Evolutionary conservation across 495 filamentous ascomycete species (phyloP).

Genomic region (Rhypophila decipiens): DNA sequence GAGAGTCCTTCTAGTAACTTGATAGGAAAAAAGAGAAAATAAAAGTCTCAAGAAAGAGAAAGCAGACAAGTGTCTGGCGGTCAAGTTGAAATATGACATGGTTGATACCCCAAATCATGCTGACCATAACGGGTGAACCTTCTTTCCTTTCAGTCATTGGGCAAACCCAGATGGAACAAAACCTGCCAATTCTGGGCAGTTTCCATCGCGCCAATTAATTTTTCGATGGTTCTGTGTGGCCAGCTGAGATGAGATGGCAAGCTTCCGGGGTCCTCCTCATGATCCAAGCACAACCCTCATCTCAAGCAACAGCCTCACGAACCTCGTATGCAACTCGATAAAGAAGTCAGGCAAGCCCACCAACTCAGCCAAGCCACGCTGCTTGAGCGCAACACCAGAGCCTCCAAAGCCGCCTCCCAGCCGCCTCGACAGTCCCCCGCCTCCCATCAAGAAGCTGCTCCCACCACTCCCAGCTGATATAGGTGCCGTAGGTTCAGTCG

Average conservation of each 20-base stretch:
- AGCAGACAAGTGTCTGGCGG: too few species aligned
- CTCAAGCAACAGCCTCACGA: slow-evolving; percentile 67
- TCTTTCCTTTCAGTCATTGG: too few species aligned
- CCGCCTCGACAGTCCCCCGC: slow-evolving; percentile 31
- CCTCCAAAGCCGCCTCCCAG: slow-evolving; percentile 33
- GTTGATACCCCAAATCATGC: too few species aligned
- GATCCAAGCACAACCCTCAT: slow-evolving; percentile 47
- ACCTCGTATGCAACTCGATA: slow-evolving; percentile 74
- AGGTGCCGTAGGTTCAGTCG: slow-evolving; percentile 18
- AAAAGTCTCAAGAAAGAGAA: too few species aligned
- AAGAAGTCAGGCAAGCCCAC: slow-evolving; percentile 84
- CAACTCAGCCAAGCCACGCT: slow-evolving; percentile 76
- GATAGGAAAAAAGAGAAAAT: too few species aligned
- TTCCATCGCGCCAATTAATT: background rate
- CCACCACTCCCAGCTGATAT: slow-evolving; percentile 11
- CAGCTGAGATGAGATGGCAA: background rate
- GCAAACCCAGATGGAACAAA: too few species aligned
- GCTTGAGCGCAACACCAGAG: slow-evolving; percentile 48
- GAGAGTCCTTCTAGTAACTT: too few species aligned
- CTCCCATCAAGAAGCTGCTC: slow-evolving; percentile 43
- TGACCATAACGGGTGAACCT: too few species aligned
- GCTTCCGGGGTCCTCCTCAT: too few species aligned
- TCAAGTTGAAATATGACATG: too few species aligned
- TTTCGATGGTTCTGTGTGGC: background rate
- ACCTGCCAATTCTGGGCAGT: too few species aligned